Percentiles rank a stretch among this genome's conserved stretches.
These are phyloP conservation scores for Moricandia arvensis DNA, from an alignment of 345 rosid species.

Conservation along the genomic window DNA sequence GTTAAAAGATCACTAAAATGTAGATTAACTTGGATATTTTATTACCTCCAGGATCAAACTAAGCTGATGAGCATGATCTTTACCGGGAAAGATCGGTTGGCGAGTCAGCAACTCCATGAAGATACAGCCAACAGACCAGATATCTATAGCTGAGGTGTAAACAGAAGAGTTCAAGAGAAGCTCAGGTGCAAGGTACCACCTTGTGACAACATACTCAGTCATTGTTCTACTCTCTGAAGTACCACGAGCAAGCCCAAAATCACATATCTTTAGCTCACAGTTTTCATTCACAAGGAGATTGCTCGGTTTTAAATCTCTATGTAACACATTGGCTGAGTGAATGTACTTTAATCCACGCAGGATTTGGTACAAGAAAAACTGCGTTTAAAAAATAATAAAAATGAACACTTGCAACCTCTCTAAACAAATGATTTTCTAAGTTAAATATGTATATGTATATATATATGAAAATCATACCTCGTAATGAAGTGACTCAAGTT, in stretches of 20 bases:
- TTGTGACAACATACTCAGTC: too few species aligned
- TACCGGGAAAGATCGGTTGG: constrained; percentile 80
- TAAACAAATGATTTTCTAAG: background rate
- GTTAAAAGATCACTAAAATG: background rate
- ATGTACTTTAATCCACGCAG: too few species aligned
- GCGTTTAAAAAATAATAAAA: constrained; percentile 32
- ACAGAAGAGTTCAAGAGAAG: too few species aligned
- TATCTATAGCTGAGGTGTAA: constrained; percentile 88
- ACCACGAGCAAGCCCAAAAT: too few species aligned
- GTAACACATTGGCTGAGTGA: too few species aligned
- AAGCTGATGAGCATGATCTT: constrained; percentile 80
- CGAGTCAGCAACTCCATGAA: constrained; percentile 85
- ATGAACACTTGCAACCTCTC: background rate
- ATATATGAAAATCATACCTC: too few species aligned
- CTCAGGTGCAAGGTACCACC: too few species aligned
- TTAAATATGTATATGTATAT: too few species aligned
- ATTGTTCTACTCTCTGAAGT: constrained; percentile 77
- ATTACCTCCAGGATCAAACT: constrained; percentile 90
- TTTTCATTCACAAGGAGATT: constrained; percentile 72
- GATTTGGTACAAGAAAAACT: constrained; percentile 91
- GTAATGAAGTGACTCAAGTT: constrained; percentile 49
- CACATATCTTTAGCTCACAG: constrained; percentile 84
- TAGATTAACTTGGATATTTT: too few species aligned
- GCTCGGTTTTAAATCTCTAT: too few species aligned
- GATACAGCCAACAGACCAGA: constrained; percentile 95